These are phyloP conservation scores for Collariella sp. DNA, from an alignment of 495 filamentous ascomycete species.

Conservation along the genomic window DNA sequence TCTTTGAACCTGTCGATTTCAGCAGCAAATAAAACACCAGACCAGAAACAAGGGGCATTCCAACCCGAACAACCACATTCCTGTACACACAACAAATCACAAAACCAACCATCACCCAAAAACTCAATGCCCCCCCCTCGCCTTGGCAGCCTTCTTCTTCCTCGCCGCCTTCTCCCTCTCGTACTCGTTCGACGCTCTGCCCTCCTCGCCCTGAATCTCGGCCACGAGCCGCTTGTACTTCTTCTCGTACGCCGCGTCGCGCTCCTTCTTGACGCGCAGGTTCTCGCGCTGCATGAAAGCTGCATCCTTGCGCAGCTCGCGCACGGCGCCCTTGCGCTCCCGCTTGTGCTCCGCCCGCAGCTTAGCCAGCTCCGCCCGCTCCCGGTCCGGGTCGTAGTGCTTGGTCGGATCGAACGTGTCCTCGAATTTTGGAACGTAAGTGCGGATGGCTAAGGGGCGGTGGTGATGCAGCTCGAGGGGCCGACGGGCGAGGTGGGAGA, in stretches of 20 bases:
- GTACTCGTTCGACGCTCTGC: conserved; percentile 76
- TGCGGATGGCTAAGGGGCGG: conserved; percentile 77
- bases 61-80: too few relatives aligned
- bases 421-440: conserved; percentile 91
- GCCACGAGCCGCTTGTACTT: conserved; percentile 88
- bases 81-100: not conserved
- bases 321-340: conserved; percentile 89
- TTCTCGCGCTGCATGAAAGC: conserved; percentile 85
- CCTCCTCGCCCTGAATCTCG: conserved; percentile 92
- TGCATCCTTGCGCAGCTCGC: conserved; percentile 89
- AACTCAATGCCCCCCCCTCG: conserved; percentile 13
- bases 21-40: too few relatives aligned
- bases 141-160: conserved; percentile 57
- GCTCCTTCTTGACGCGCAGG: conserved; percentile 83
- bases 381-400: conserved; percentile 89
- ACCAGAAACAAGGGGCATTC: too few relatives aligned
- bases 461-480: conserved; percentile 87
- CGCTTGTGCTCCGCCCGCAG: conserved; percentile 85
- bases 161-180: conserved; percentile 69
- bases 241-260: conserved; percentile 81
- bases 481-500: conserved; percentile 54
- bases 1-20: too few relatives aligned
- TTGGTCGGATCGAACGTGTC: conserved; percentile 87
- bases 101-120: not conserved
- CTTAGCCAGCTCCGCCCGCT: conserved; percentile 71